Base-by-base conservation (phyloP, 129 eudicot genomes). In the Flaveria brownii region DNA sequence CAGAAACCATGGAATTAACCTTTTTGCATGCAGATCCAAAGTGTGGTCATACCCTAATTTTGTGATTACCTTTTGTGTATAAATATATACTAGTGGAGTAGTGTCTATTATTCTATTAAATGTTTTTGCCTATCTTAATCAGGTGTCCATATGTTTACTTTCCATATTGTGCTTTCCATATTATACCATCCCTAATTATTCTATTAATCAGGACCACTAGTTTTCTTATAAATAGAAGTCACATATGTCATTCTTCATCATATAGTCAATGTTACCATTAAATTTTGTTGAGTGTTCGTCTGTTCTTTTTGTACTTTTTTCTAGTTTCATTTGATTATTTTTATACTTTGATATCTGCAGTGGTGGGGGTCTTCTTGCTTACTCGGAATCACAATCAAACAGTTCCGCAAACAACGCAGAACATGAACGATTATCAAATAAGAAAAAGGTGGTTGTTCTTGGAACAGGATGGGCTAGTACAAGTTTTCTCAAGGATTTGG, bases 401-500 rank as follows among this genome's bases (percentile, higher is more conserved):
- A 77, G 68, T 47, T 50, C 73, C 46, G 47, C 55, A 69, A 78
- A 68, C 36, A 72, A 28, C 73, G 22, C n/a, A 22, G 82, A 73
- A 74, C 55, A 51, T 26, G 75, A 80, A 43, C 72, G 17, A 45
- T 62, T 64, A 20, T 73, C 65, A 82, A 54, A 76, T n/a, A 74
- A 85, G 87, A 93, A 91, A 85, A 91, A 76, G 66, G 86, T 88
- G 20, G 83, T 91, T 72, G 98, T 91, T 20, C 97, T 94, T 33
- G 98, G 97, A 60, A 89, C 97, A 2, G 98, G 98, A 72, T 94
- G 98, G 98, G 98, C 93, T 3, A 91, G 87, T 61, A 84, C 91
- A 36, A 90, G 97, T 76, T 91, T 94, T 66, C 74, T 94, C 25
- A 91, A 89, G 79, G 97, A 87, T 72, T 84, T 94, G 16, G 90